phyloP scores from a whole-genome alignment of 257 asterid species.

The Coffea canephora region DNA sequence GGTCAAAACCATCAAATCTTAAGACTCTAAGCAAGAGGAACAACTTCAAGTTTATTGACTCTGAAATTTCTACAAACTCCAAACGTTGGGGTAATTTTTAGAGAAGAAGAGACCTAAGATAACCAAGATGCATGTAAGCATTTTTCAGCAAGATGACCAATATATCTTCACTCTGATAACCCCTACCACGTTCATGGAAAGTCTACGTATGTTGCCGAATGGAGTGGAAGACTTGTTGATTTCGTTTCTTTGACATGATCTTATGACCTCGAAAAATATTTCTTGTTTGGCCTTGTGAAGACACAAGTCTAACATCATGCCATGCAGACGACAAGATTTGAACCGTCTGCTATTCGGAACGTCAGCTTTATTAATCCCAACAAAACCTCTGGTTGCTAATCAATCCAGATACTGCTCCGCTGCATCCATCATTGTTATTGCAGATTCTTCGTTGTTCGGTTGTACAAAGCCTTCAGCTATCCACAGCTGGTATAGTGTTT shows the following conservation, averaged over 20 bases:
- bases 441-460: background rate
- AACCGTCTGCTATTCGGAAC: background rate
- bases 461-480: slow-evolving; percentile 4
- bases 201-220: background rate
- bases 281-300: background rate
- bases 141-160: no score
- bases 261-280: background rate
- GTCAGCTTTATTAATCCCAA: background rate
- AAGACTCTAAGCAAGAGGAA: slow-evolving; percentile 30
- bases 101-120: slow-evolving; percentile 1
- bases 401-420: slow-evolving; percentile 9
- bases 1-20: slow-evolving; percentile 25
- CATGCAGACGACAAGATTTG: background rate
- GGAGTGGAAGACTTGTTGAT: background rate
- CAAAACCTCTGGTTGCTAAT: background rate
- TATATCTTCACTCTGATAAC: background rate
- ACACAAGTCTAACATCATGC: background rate
- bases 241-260: background rate
- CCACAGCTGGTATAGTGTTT: slow-evolving; percentile 6
- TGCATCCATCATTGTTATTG: background rate
- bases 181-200: background rate
- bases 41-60: slow-evolving; percentile 1
- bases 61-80: background rate
- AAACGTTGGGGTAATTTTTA: background rate
- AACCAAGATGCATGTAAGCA: background rate